These are phyloP conservation scores for Pulveroboletus sp. DNA, from an alignment of 768 basidiomycete species.

Conservation along the genomic window DNA sequence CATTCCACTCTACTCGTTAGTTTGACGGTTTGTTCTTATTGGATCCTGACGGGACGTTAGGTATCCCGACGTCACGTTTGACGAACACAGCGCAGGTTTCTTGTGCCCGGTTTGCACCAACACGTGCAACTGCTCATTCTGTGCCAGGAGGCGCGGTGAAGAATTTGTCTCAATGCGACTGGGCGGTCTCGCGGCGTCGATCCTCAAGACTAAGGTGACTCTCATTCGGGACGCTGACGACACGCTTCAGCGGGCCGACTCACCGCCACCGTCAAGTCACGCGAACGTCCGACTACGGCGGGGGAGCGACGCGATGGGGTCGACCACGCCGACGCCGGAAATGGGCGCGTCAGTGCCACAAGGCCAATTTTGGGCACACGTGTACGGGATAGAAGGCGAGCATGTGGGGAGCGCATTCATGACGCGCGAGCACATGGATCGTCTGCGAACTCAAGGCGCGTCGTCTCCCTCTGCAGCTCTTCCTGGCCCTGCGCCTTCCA, in stretches of 20 bases:
- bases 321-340: conserved; percentile 5
- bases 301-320: no score
- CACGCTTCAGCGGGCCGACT: not conserved
- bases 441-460: not conserved
- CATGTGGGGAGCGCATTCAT: conserved; percentile 27
- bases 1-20: not conserved
- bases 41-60: conserved; percentile 17
- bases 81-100: conserved; percentile 28
- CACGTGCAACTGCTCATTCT: conserved; percentile 48
- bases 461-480: no score
- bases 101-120: conserved; percentile 44
- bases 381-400: conserved; percentile 30
- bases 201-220: conserved; percentile 22
- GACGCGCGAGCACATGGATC: conserved; percentile 6
- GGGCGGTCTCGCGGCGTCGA: conserved; percentile 19
- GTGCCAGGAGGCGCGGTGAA: conserved; percentile 45
- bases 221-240: conserved; percentile 19
- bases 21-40: conserved; percentile 4
- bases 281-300: not conserved
- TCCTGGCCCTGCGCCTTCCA: no score
- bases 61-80: conserved; percentile 39
- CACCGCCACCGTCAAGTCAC: not conserved
- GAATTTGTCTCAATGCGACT: conserved; percentile 36
- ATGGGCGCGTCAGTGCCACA: no score
- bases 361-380: conserved; percentile 35